These are phyloP conservation scores for Diaporthe longicolla DNA, from an alignment of 2,329 filamentous ascomycete genomes.

Conservation along the genomic window DNA sequence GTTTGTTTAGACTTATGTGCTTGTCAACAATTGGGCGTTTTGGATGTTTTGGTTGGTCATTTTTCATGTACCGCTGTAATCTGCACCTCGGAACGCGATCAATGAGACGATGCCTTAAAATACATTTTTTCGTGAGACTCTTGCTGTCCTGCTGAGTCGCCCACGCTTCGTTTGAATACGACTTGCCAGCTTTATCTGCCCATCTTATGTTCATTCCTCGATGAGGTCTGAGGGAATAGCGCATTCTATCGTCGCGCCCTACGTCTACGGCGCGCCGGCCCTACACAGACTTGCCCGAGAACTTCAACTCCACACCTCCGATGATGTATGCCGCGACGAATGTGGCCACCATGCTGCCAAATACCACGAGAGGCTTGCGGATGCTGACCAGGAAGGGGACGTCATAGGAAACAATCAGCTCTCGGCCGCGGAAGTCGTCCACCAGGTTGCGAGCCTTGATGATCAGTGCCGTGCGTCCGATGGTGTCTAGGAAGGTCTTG, in stretches of 20 bases:
- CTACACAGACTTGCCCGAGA: slow-evolving; percentile 61
- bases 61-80: slow-evolving; percentile 33
- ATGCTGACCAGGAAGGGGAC: slow-evolving; percentile 81
- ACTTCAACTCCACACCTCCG: slow-evolving; percentile 85
- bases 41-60: slow-evolving; percentile 32
- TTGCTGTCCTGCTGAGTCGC: slow-evolving; percentile 1
- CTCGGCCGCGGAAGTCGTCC: slow-evolving; percentile 88
- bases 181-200: slow-evolving; percentile 3
- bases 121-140: slow-evolving; percentile 25
- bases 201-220: background rate
- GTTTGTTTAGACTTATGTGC: background rate
- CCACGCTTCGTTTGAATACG: slow-evolving; percentile 18
- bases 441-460: slow-evolving; percentile 89
- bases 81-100: slow-evolving; percentile 26
- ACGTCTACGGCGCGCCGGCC: slow-evolving; percentile 45
- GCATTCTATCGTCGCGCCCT: background rate
- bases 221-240: background rate
- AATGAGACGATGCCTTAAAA: slow-evolving; percentile 33
- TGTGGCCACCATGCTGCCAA: slow-evolving; percentile 78
- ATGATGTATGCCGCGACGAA: slow-evolving; percentile 83
- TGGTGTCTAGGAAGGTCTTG: slow-evolving; percentile 93
- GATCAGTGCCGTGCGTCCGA: slow-evolving; percentile 86
- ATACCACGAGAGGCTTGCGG: slow-evolving; percentile 89
- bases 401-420: slow-evolving; percentile 90
- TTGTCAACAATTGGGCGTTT: slow-evolving; percentile 2